These are phyloP conservation scores for Solanum piurae DNA, from an alignment of 257 asterid species.

Conservation along the genomic window DNA sequence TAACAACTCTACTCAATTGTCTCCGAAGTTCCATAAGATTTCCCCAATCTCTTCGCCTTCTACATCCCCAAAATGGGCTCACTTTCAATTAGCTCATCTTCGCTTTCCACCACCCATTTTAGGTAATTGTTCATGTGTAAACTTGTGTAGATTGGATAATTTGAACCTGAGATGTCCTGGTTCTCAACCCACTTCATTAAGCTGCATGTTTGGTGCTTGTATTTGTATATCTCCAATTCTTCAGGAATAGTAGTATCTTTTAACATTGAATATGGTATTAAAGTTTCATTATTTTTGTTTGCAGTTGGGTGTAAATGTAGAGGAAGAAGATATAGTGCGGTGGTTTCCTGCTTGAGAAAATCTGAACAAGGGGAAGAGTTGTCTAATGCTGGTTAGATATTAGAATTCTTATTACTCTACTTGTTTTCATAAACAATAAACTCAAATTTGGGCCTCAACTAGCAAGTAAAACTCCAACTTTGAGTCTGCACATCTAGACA, in stretches of 20 bases:
- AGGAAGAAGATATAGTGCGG: constrained; percentile 16
- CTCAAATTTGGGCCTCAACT: not conserved
- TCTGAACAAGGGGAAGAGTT: constrained; percentile 51
- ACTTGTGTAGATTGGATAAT: not conserved
- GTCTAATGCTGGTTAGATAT: constrained; percentile 32
- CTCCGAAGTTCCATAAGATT: constrained; percentile 19
- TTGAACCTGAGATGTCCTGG: not conserved
- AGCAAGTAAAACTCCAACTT: not conserved
- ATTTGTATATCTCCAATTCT: not conserved
- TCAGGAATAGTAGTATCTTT: not conserved
- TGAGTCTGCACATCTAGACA: not conserved
- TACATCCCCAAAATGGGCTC: constrained; percentile 23
- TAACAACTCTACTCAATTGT: constrained; percentile 21
- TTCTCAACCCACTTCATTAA: not conserved
- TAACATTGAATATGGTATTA: not conserved
- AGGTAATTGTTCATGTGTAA: constrained; percentile 15
- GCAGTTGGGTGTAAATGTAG: constrained; percentile 30
- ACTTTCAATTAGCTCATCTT: constrained; percentile 27
- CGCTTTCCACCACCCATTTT: constrained; percentile 18
- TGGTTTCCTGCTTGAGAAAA: constrained; percentile 38
- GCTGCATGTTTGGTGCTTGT: not conserved
- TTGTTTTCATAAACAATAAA: not conserved
- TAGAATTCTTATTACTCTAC: not conserved
- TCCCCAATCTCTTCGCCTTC: constrained; percentile 10
- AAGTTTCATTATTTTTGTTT: not conserved